Evolutionary conservation across 2,329 filamentous ascomycete genomes (phyloP).

Genomic region (Cytospora leucostoma): DNA sequence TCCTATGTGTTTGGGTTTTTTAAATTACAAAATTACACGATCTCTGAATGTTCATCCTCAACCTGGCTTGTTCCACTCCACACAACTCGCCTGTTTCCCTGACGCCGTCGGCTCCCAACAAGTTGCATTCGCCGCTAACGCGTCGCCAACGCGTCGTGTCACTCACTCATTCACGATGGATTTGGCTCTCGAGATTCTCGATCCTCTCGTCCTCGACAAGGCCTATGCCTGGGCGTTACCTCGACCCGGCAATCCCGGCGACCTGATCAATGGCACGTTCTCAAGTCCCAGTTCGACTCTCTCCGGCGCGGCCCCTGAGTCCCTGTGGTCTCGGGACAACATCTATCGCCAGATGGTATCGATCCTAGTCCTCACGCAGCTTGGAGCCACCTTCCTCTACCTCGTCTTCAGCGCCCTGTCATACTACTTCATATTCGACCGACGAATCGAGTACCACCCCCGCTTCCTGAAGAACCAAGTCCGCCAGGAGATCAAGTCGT

Average conservation of each 20-base stretch:
- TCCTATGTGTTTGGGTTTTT: too few species aligned
- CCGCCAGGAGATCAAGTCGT: constrained; percentile 46
- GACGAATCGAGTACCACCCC: constrained; percentile 48
- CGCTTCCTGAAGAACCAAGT: constrained; percentile 52
- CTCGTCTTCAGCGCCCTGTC: constrained; percentile 69
- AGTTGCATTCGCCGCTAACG: neutral
- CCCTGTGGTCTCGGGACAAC: constrained; percentile 44
- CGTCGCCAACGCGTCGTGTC: neutral
- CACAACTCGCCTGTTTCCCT: neutral
- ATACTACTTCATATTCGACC: constrained; percentile 66
- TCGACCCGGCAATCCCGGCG: constrained; percentile 17
- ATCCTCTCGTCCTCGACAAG: constrained; percentile 44
- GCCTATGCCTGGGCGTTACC: constrained; percentile 44
- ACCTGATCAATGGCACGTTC: constrained; percentile 18
- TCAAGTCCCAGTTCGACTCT: constrained; percentile 16
- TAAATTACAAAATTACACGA: too few species aligned
- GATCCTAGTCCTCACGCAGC: constrained; percentile 42
- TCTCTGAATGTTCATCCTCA: neutral
- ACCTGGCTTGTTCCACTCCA: neutral
- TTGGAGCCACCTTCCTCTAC: constrained; percentile 48
- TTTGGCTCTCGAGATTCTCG: constrained; percentile 43
- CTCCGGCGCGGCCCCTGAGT: constrained; percentile 28
- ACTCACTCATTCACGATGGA: constrained; percentile 37
- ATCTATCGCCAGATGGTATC: constrained; percentile 43
- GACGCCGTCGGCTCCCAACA: neutral